These are phyloP conservation scores for Dioscorea dumetorum DNA, from an alignment of 106 monocot species.

Conservation along the genomic window DNA sequence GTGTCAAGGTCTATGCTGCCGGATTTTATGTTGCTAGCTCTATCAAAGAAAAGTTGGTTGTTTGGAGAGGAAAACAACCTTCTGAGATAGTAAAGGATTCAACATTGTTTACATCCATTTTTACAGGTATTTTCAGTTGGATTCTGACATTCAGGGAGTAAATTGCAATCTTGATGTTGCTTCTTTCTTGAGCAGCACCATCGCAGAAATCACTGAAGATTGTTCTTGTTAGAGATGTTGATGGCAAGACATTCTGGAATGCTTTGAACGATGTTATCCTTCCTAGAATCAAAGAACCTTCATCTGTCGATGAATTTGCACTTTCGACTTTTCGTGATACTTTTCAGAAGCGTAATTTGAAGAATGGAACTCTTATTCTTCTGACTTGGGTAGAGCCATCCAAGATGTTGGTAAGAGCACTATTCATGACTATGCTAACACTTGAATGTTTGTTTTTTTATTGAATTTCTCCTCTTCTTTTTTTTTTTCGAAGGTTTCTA, in stretches of 20 bases:
- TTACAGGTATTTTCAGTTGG: slow-evolving; percentile 22
- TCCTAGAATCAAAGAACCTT: slow-evolving; percentile 49
- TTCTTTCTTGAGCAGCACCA: slow-evolving; percentile 30
- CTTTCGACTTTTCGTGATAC: slow-evolving; percentile 47
- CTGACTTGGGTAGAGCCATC: slow-evolving; percentile 67
- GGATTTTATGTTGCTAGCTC: slow-evolving; percentile 45
- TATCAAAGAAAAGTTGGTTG: slow-evolving; percentile 20
- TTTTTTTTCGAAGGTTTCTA: slow-evolving; percentile 43
- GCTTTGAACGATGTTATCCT: slow-evolving; percentile 74
- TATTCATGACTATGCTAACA: not conserved
- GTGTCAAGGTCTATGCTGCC: slow-evolving; percentile 77
- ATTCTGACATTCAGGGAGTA: not conserved
- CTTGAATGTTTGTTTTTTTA: not conserved
- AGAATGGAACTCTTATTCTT: slow-evolving; percentile 47
- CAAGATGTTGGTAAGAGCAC: slow-evolving; percentile 56
- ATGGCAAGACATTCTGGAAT: slow-evolving; percentile 83
- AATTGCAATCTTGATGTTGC: not conserved
- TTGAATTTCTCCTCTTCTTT: not conserved
- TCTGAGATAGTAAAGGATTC: slow-evolving; percentile 34
- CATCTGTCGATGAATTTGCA: slow-evolving; percentile 36
- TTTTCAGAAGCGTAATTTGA: slow-evolving; percentile 52
- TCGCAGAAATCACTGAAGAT: slow-evolving; percentile 57
- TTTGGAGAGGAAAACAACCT: slow-evolving; percentile 40
- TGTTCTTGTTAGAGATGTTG: slow-evolving; percentile 64
- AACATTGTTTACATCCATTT: slow-evolving; percentile 41